Evolutionary conservation across 495 filamentous ascomycete species (phyloP).

Genomic region (Talaromyces adpressus): DNA sequence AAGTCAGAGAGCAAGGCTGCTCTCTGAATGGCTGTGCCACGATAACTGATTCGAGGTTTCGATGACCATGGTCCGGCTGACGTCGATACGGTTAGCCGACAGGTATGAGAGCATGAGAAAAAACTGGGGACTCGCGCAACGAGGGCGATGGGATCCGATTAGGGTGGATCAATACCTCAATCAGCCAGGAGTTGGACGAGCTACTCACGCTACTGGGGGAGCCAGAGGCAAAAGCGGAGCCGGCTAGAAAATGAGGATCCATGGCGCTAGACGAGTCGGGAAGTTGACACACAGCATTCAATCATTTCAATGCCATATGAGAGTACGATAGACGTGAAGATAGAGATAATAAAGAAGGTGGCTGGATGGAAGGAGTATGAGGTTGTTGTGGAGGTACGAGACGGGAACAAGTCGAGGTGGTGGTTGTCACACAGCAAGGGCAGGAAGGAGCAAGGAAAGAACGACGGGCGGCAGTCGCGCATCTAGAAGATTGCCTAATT

Average conservation of each 20-base stretch:
- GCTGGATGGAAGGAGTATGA: neutral
- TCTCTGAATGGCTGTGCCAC: neutral
- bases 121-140: neutral
- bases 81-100: conserved; percentile 1
- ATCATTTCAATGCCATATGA: too few relatives aligned
- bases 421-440: neutral
- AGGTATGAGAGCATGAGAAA: neutral
- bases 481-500: conserved; percentile 1
- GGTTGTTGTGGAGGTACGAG: neutral
- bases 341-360: neutral
- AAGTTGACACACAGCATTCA: neutral
- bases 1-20: neutral
- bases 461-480: neutral
- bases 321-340: neutral
- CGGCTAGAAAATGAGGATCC: neutral
- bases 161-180: neutral
- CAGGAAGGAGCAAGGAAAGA: neutral
- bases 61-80: neutral
- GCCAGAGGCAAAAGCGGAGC: neutral
- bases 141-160: neutral
- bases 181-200: neutral
- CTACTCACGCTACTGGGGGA: neutral
- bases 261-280: neutral
- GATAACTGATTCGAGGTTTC: neutral
- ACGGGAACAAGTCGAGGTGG: neutral